Conservation (phyloP, 306 rosid species). For the Gillenia trifoliata region DNA sequence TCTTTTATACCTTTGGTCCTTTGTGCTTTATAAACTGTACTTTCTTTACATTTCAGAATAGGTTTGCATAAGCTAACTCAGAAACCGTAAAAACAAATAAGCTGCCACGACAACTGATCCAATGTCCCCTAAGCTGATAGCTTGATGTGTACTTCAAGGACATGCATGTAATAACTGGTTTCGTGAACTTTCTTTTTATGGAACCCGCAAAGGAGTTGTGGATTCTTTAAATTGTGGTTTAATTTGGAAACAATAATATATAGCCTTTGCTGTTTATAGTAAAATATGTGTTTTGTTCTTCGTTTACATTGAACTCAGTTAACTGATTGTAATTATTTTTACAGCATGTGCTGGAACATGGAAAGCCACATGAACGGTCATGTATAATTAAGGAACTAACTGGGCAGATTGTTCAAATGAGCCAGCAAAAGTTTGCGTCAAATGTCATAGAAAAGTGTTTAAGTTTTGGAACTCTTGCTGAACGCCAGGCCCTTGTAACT, state of each 20-base stretch:
- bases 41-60: not conserved
- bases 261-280: not conserved
- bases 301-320: not conserved
- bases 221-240: not conserved
- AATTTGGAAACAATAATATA: not conserved
- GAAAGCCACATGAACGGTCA: slow-evolving; percentile 78
- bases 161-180: not conserved
- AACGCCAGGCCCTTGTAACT: slow-evolving; percentile 70
- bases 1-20: not conserved
- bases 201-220: not conserved
- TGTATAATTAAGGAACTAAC: slow-evolving; percentile 75
- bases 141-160: not conserved
- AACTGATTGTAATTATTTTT: slow-evolving; percentile 1
- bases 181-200: not conserved
- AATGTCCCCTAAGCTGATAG: not conserved
- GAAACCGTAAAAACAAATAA: not conserved
- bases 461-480: slow-evolving; percentile 67
- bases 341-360: slow-evolving; percentile 91
- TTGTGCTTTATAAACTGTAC: not conserved
- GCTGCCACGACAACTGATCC: not conserved
- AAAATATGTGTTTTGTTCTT: not conserved
- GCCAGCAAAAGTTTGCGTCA: slow-evolving; percentile 98
- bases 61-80: not conserved
- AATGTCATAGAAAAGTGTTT: slow-evolving; percentile 88
- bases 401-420: slow-evolving; percentile 89